Base-by-base conservation (phyloP, 1,284 basidiomycete genomes). In the Leccinum solheimii region DNA sequence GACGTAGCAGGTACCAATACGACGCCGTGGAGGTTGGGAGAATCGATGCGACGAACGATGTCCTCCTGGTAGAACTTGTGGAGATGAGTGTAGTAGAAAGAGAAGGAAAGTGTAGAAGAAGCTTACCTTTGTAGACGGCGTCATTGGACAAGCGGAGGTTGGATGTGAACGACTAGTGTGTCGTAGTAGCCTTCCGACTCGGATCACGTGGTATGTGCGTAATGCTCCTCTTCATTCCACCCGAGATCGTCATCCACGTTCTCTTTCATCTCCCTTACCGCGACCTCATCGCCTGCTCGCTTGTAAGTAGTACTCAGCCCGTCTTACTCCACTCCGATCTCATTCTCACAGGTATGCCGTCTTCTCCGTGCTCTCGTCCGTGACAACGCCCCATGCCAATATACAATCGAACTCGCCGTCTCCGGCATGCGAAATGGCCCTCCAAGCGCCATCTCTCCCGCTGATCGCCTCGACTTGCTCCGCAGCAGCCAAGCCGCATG, bases 21-120 rank as follows among this genome's bases (percentile, higher is more conserved):
- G 58, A 70, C 63, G 16, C 69, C 66, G 53, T 69, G 67, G 23
- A 72, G 62, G 45, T 77, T 72, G 11, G 82, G 77, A 48, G 80
- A 70, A 49, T 77, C 76, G 56, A 79, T 77, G 61, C 81, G 78
- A 68, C 80, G 81, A 6, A 91, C 88, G 61, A 89, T 85, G 75
- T 91, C 89, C 73, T 91, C 88, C 64, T 87, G 86, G 74, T 89
- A 92, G 67, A 92, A 86, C 89, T 45, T 92, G 63, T 40, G 5
- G 0, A 14, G 32, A 3, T 32, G 21, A 27, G 8, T 55, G 63
- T 43, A 52, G 56, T 4, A 23, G 1, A 10, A 19, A 11, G 7
- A 1, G 27, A 8, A 5, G n/a, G 27, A 1, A 21, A 13, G n/a
- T 6, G n/a, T 7, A 27, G 54, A 3, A 2, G 16, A 32, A 3